Evolutionary conservation across 805 yeast genomes (phyloP).

Genomic region (Pachysolen tannophilus): DNA sequence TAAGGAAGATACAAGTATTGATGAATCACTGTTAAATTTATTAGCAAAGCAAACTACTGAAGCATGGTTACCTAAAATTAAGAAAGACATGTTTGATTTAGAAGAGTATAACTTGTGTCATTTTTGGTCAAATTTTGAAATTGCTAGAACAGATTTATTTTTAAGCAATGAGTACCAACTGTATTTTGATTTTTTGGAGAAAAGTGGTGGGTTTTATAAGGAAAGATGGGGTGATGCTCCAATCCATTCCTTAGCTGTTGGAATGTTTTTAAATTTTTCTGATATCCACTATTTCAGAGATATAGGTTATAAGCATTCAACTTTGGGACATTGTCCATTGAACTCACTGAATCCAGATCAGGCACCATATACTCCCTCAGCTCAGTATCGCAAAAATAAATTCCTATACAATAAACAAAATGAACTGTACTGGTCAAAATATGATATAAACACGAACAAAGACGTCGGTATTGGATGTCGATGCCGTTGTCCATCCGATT

Average conservation of each 20-base stretch:
- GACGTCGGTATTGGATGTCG: conserved; percentile 70
- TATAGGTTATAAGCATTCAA: conserved; percentile 81
- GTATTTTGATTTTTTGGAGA: conserved; percentile 64
- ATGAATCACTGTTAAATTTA: conserved; percentile 20
- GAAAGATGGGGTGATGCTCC: conserved; percentile 99
- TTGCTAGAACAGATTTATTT: conserved; percentile 76
- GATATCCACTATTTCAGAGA: conserved; percentile 90
- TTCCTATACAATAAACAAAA: conserved; percentile 9
- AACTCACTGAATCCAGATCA: conserved; percentile 53
- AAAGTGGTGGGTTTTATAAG: conserved; percentile 72
- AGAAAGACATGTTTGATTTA: conserved; percentile 53
- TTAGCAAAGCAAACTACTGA: conserved; percentile 30
- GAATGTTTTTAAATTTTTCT: conserved; percentile 56
- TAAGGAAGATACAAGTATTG: conserved; percentile 5
- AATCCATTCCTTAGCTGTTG: conserved; percentile 80
- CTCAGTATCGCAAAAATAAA: conserved; percentile 25
- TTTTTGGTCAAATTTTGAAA: conserved; percentile 92
- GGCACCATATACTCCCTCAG: conserved; percentile 30
- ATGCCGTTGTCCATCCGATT: conserved; percentile 64
- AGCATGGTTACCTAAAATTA: conserved; percentile 23
- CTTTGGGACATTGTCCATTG: conserved; percentile 76
- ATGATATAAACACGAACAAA: conserved; percentile 14
- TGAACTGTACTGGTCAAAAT: conserved; percentile 27
- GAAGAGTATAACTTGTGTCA: conserved; percentile 75
- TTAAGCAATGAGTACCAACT: conserved; percentile 53